phyloP scores from a whole-genome alignment of 2,329 filamentous ascomycete genomes.

The Zalaria obscura region DNA sequence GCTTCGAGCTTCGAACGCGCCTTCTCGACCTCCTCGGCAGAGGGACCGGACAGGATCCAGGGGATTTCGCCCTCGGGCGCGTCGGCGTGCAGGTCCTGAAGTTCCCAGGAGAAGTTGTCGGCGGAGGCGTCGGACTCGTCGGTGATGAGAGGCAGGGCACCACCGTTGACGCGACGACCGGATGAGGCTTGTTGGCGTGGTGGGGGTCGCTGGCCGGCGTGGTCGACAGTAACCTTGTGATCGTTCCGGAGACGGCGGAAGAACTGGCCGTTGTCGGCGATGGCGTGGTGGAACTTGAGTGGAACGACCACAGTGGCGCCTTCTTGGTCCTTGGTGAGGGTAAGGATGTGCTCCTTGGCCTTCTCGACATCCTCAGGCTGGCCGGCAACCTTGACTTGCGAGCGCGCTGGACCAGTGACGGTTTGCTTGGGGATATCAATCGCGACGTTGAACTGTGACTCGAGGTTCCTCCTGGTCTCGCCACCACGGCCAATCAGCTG shows the following conservation, averaged over 20 bases:
- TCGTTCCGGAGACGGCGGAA: constrained; percentile 84
- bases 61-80: constrained; percentile 52
- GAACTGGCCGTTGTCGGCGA: constrained; percentile 82
- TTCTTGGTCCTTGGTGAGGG: constrained; percentile 70
- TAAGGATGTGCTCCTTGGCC: constrained; percentile 72
- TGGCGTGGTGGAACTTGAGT: constrained; percentile 63
- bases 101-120: constrained; percentile 69
- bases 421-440: constrained; percentile 80
- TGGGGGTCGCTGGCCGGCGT: constrained; percentile 67
- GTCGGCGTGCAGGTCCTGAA: constrained; percentile 62
- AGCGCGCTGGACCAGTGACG: constrained; percentile 55
- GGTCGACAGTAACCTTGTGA: constrained; percentile 79
- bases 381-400: constrained; percentile 75
- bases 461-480: constrained; percentile 70
- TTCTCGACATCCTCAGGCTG: constrained; percentile 64
- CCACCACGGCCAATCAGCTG: constrained; percentile 85
- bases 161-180: constrained; percentile 35
- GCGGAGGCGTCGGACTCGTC: constrained; percentile 49
- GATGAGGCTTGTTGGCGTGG: constrained; percentile 43
- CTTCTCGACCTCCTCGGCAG: constrained; percentile 62
- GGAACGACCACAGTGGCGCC: constrained; percentile 81
- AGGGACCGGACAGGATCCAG: constrained; percentile 71
- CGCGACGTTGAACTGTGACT: constrained; percentile 71
- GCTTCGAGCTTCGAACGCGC: constrained; percentile 61
- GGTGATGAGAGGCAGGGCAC: constrained; percentile 75